Evolutionary conservation across 2,329 filamentous ascomycete genomes (phyloP), one percentile per base, ranked within the genome.

Genomic region (Chaetomiaceae sp.): DNA sequence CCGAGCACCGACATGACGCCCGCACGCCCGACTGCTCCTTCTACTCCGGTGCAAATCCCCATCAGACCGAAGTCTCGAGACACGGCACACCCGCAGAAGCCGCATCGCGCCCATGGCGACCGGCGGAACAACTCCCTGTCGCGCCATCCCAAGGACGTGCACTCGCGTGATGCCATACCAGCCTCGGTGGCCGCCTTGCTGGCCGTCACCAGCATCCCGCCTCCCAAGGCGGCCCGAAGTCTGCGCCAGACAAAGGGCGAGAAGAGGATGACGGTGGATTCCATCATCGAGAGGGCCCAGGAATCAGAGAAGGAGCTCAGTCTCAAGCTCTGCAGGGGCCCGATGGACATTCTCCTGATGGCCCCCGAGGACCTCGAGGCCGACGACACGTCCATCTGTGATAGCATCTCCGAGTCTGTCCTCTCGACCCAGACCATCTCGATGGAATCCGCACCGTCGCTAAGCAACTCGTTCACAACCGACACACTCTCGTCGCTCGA

Each of bases 131-230:
- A 62, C 19, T 56, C 63, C 9, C 59, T 49, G 37, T 48, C 59
- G 17, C 66, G 63, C 33, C 66, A 66, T 35, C 64, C 66, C 8
- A 68, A 66, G 52, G 71, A 76, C 48, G 65, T 70, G 2, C 75
- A 77, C 61, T 74, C 75, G 1, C 73, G 78, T 5, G 77, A 81
- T 51, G 68, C 73, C 14, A 70, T 85, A 19, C 76, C 81, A 5
- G 74, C 81, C 0, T 82, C 80, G 0, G 74, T 85, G 23, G 79
- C 79, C 5, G 79, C 79, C 12, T 68, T 85, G 23, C 69, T 85
- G 30, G 82, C 82, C 27, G 71, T 82, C 47, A 85, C 82, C 25
- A 76, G 73, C 55, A 85, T 85, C 44, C 82, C 79, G 58, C 65
- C 75, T 44, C 66, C 73, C 57, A 73, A 68, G 48, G 63, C 66